Evolutionary conservation across 177 flowering plant genomes (phyloP), one percentile per base, ranked within the genome.

Genomic region (Telopea speciosissima): DNA sequence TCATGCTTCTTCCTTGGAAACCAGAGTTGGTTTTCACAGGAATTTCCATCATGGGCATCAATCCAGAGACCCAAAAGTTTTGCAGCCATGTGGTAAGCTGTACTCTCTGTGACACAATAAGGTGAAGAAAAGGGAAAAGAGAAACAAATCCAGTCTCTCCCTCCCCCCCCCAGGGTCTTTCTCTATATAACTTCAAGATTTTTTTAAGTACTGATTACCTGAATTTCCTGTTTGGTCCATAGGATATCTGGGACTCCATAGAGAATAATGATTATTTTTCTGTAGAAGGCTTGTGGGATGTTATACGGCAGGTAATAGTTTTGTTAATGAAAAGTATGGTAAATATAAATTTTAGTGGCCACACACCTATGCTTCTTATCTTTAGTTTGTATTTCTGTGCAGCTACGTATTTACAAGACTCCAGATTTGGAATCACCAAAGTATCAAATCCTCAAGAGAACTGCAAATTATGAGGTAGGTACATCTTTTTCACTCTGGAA

Each of bases 211-310:
- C 36, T 36, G 10, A 11, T 45, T 62, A 17, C 22, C 6, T n/a
- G 21, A 40, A 22, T 24, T 62, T n/a, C 12, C 49, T 7, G 42
- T 68, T 49, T 56, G 54, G 54, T n/a, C 12, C 69, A 78, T 77
- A 92, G 97, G 97, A 95, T 79, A 74, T 76, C 19, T 95, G 97
- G 97, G 99, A 95, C 76, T 92, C 99, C 10, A 86, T 95, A 49
- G 25, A 84, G 79, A 82, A 84, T n/a, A 95, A 92, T 76, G 87
- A 90, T 21, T 95, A 90, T 67, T 92, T 91, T 75, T 95, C 97
- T 21, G 13, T 86, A 7, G 99, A 95, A 85, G 99, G 96, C 54
- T 73, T 95, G 33, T 62, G 33, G 79, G 97, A 91, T 77, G 89
- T 95, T 21, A 21, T 86, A 24, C 86, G 80, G 75, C 97, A 92